Conservation (phyloP, 306 rosid species). For the Vachellia pachyceras region DNA sequence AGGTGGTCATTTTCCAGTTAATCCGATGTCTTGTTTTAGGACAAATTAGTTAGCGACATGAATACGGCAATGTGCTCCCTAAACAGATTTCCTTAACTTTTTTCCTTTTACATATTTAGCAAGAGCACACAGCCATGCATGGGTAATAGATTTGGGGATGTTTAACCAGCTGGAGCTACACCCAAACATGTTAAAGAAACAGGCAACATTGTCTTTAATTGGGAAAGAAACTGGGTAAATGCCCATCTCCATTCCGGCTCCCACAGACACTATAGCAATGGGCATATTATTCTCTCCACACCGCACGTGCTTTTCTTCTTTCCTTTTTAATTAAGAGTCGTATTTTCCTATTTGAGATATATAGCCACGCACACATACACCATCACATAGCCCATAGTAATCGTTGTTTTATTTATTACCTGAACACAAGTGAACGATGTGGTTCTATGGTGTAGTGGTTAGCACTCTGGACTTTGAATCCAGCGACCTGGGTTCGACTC, state of each 20-base stretch:
- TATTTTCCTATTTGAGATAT: too few species aligned
- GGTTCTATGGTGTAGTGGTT: conserved; percentile 85
- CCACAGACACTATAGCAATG: too few species aligned
- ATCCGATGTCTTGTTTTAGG: neutral
- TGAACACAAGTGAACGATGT: too few species aligned
- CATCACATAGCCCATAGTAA: too few species aligned
- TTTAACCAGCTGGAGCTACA: neutral
- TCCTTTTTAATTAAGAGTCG: too few species aligned
- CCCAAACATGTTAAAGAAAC: neutral
- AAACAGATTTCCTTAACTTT: neutral
- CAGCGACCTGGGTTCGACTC: conserved; percentile 86
- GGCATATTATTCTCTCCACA: too few species aligned
- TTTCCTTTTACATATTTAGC: neutral
- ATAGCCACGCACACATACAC: too few species aligned
- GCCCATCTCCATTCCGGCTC: too few species aligned
- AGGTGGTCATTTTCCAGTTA: neutral
- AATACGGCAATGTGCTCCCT: neutral
- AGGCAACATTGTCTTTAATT: too few species aligned
- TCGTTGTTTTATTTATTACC: too few species aligned
- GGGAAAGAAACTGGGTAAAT: too few species aligned
- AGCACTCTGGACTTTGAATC: conserved; percentile 88
- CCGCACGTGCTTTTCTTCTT: too few species aligned
- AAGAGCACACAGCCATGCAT: neutral
- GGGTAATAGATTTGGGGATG: neutral
- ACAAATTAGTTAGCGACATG: neutral